Evolutionary conservation across 768 basidiomycete genomes (phyloP).

Genomic region (Tylopilus vinaceipallidus): DNA sequence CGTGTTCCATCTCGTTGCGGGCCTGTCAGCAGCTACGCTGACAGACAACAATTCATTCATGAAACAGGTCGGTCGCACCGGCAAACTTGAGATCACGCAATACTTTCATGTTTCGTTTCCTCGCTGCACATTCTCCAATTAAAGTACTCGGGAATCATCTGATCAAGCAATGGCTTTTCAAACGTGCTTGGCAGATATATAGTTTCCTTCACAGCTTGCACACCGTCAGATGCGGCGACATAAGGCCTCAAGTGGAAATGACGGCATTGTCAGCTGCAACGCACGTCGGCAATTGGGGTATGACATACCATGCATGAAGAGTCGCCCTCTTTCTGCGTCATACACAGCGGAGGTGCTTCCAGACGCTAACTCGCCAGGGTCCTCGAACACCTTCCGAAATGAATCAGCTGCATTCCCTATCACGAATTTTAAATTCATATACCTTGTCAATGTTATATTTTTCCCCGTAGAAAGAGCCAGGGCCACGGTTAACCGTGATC

Average conservation of each 20-base stretch:
- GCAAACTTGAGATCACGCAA: background rate
- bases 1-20: background rate
- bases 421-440: constrained; percentile 1
- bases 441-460: constrained; percentile 63
- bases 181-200: background rate
- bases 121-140: background rate
- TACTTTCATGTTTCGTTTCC: background rate
- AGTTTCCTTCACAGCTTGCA: constrained; percentile 25
- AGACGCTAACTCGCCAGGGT: constrained; percentile 56
- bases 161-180: background rate
- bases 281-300: constrained; percentile 2
- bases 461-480: constrained; percentile 52
- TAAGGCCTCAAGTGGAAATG: constrained; percentile 24
- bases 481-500: constrained; percentile 52
- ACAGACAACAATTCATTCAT: background rate
- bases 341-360: constrained; percentile 57
- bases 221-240: constrained; percentile 35
- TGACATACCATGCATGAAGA: constrained; percentile 60
- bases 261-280: constrained; percentile 3
- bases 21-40: background rate
- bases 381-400: constrained; percentile 57
- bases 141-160: background rate
- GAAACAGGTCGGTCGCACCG: background rate
- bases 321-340: constrained; percentile 44
- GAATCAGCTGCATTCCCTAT: background rate